These are phyloP conservation scores for Hyphopichia burtonii DNA, from an alignment of 1,139 yeast species.

Conservation along the genomic window DNA sequence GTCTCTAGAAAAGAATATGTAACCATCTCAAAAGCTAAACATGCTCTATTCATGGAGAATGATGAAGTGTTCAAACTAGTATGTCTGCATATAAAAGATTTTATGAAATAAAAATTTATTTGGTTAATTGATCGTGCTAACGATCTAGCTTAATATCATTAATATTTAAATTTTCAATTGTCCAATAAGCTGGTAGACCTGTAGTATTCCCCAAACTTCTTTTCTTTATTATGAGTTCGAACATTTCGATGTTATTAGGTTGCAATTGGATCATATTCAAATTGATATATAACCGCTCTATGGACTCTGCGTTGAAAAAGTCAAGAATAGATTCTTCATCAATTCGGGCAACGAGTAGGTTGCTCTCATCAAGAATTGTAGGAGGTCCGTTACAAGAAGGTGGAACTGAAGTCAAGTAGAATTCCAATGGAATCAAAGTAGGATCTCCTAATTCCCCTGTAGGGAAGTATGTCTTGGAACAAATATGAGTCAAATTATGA, in stretches of 20 bases:
- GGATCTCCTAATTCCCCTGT: constrained; percentile 22
- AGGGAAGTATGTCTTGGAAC: constrained; percentile 16
- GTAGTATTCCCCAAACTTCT: constrained; percentile 5
- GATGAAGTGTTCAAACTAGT: constrained; percentile 16
- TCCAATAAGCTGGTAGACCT: constrained; percentile 7
- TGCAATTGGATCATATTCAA: background rate
- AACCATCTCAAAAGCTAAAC: constrained; percentile 13
- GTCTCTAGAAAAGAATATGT: constrained; percentile 13
- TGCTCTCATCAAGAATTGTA: constrained; percentile 10
- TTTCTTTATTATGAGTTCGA: constrained; percentile 12
- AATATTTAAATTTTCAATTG: constrained; percentile 5
- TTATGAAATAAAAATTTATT: no score
- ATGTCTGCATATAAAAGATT: constrained; percentile 10
- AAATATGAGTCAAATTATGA: constrained; percentile 20
- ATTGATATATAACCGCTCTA: constrained; percentile 22
- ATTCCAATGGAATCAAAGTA: constrained; percentile 17
- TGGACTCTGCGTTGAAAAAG: constrained; percentile 14
- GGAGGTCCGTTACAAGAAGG: background rate
- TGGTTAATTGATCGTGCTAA: no score
- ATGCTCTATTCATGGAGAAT: constrained; percentile 20
- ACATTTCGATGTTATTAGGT: background rate
- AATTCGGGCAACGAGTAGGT: constrained; percentile 17
- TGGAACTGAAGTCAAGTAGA: constrained; percentile 17
- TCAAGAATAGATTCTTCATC: constrained; percentile 14
- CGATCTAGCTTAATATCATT: background rate